These are phyloP conservation scores for Yamadazyma trypodendri DNA, from an alignment of 1,139 yeast species.

Conservation along the genomic window DNA sequence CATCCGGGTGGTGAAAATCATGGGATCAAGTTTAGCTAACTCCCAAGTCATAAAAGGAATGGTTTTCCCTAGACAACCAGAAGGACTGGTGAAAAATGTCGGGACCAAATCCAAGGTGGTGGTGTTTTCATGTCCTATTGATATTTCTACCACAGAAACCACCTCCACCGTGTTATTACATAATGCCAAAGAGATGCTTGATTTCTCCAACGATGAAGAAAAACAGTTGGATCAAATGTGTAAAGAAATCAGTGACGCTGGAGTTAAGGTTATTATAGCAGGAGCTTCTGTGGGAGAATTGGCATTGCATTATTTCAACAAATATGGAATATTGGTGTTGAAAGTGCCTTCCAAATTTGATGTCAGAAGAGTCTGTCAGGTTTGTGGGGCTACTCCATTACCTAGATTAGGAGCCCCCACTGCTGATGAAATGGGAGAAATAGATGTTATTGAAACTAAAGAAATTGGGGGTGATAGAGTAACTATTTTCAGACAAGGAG, in stretches of 20 bases:
- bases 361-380: constrained; percentile 88
- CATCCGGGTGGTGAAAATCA: constrained; percentile 90
- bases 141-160: constrained; percentile 92
- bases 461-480: constrained; percentile 99
- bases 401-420: constrained; percentile 95
- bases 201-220: constrained; percentile 95
- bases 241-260: constrained; percentile 79
- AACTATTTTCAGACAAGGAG: constrained; percentile 85
- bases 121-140: constrained; percentile 90
- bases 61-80: constrained; percentile 98
- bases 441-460: constrained; percentile 84
- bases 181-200: constrained; percentile 95
- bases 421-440: constrained; percentile 88
- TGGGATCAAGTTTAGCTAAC: constrained; percentile 80
- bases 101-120: constrained; percentile 74
- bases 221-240: constrained; percentile 85
- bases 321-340: constrained; percentile 79
- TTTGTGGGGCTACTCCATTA: constrained; percentile 95
- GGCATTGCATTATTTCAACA: constrained; percentile 88
- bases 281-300: constrained; percentile 93
- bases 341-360: constrained; percentile 94
- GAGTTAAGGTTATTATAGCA: constrained; percentile 85
- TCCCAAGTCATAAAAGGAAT: constrained; percentile 90
- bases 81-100: constrained; percentile 75
- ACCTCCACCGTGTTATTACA: constrained; percentile 95